These are phyloP conservation scores for Lithospermum erythrorhizon DNA, from an alignment of 257 asterid genomes.

Conservation along the genomic window DNA sequence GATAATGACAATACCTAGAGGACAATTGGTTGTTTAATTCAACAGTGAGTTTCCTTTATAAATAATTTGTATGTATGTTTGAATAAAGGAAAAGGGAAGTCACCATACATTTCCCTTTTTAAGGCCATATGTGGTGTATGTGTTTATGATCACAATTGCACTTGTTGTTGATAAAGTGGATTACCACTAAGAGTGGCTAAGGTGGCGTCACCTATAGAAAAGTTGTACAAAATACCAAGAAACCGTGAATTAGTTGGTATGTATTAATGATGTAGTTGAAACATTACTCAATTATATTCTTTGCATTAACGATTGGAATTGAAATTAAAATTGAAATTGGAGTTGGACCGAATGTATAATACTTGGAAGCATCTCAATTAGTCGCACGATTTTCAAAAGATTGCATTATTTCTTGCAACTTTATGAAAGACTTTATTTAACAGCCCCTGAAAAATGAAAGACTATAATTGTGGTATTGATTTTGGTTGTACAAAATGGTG, in stretches of 20 bases:
- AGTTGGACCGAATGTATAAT: too few relatives aligned
- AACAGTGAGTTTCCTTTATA: slow-evolving; percentile 39
- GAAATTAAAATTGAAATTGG: background rate
- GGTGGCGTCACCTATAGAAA: slow-evolving; percentile 23
- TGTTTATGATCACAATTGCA: slow-evolving; percentile 19
- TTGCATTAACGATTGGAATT: slow-evolving; percentile 13
- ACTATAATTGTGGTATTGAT: background rate
- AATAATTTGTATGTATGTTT: slow-evolving; percentile 20
- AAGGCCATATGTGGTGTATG: slow-evolving; percentile 10
- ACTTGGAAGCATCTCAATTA: too few relatives aligned
- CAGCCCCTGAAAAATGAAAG: background rate
- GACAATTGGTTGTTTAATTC: slow-evolving; percentile 19
- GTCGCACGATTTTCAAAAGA: background rate
- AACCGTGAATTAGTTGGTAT: slow-evolving; percentile 2
- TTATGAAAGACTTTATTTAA: background rate
- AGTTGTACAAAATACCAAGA: slow-evolving; percentile 17
- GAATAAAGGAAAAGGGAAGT: slow-evolving; percentile 22
- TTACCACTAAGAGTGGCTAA: slow-evolving; percentile 53
- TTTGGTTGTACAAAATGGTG: too few relatives aligned
- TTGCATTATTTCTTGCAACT: background rate
- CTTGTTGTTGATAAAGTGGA: slow-evolving; percentile 30
- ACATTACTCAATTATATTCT: slow-evolving; percentile 7
- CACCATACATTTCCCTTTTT: slow-evolving; percentile 17
- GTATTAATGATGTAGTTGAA: too few relatives aligned
- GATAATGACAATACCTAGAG: background rate